These are phyloP conservation scores for Kazachstania taianensis DNA, from an alignment of 805 yeast genomes.

Conservation along the genomic window DNA sequence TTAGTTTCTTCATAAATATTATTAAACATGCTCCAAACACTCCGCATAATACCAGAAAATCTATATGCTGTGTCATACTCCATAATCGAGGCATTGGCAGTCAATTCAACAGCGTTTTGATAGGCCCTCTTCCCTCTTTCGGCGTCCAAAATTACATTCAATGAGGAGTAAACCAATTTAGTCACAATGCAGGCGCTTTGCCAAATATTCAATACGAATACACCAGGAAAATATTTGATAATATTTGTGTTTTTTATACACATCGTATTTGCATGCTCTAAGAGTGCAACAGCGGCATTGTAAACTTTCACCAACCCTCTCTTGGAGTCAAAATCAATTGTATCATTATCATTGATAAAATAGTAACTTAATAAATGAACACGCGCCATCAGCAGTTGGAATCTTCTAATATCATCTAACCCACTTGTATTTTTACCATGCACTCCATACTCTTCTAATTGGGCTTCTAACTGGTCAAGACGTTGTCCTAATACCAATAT, in stretches of 20 bases:
- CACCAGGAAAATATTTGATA: slow-evolving; percentile 73
- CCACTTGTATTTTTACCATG: background rate
- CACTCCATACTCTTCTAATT: background rate
- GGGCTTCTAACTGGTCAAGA: slow-evolving; percentile 57
- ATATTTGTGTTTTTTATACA: slow-evolving; percentile 50
- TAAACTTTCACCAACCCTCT: slow-evolving; percentile 69
- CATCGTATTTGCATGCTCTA: slow-evolving; percentile 56
- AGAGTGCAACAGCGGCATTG: slow-evolving; percentile 64
- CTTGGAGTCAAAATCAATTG: slow-evolving; percentile 45
- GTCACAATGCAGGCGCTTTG: slow-evolving; percentile 83
- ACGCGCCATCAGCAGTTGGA: slow-evolving; percentile 61
- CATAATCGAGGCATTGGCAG: slow-evolving; percentile 71
- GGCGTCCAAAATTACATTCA: slow-evolving; percentile 57
- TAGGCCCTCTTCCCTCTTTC: slow-evolving; percentile 63
- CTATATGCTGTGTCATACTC: slow-evolving; percentile 90
- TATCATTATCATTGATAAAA: slow-evolving; percentile 44
- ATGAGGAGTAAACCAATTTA: slow-evolving; percentile 64
- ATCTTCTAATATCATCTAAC: slow-evolving; percentile 60
- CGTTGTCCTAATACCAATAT: slow-evolving; percentile 61
- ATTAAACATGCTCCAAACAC: slow-evolving; percentile 82
- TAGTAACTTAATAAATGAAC: slow-evolving; percentile 77
- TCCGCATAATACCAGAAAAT: slow-evolving; percentile 86
- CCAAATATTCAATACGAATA: slow-evolving; percentile 76
- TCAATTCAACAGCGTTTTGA: slow-evolving; percentile 53
- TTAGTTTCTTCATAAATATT: slow-evolving; percentile 43